phyloP scores from a whole-genome alignment of 345 rosid species.

The Salix udensis region DNA sequence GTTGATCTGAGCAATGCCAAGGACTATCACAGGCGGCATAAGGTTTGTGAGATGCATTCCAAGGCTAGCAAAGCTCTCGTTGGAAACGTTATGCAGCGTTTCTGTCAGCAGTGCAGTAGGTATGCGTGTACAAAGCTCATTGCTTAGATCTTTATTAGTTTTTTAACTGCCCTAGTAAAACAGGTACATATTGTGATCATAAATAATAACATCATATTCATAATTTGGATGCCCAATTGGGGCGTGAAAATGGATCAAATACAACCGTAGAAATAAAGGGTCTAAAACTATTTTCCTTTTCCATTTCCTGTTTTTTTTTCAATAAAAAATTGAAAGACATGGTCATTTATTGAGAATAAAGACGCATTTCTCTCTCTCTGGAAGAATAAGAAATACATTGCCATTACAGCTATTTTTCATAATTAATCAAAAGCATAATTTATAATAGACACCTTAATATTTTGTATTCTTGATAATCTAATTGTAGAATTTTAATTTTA shows the following conservation, averaged over 20 bases:
- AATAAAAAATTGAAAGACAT: too few species aligned
- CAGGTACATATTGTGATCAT: not conserved
- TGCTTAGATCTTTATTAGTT: not conserved
- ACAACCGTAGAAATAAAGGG: not conserved
- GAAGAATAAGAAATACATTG: too few species aligned
- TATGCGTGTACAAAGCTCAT: conserved; percentile 24
- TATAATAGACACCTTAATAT: too few species aligned
- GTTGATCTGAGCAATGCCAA: conserved; percentile 87
- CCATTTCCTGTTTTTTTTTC: too few species aligned
- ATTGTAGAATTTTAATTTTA: too few species aligned
- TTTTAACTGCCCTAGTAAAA: not conserved
- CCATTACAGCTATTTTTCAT: too few species aligned
- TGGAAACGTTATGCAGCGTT: conserved; percentile 88
- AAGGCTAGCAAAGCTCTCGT: conserved; percentile 85
- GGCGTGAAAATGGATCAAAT: not conserved
- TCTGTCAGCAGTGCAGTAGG: conserved; percentile 99
- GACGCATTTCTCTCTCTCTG: too few species aligned
- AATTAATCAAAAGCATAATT: too few species aligned
- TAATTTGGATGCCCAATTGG: not conserved
- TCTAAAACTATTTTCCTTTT: too few species aligned
- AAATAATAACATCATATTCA: not conserved
- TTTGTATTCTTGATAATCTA: too few species aligned
- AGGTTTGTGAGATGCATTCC: conserved; percentile 96
- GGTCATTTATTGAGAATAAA: too few species aligned
- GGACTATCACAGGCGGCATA: conserved; percentile 95